Evolutionary conservation across 495 filamentous ascomycete genomes (phyloP), one percentile per base, ranked within the genome.

Genomic region (Halenospora varia): DNA sequence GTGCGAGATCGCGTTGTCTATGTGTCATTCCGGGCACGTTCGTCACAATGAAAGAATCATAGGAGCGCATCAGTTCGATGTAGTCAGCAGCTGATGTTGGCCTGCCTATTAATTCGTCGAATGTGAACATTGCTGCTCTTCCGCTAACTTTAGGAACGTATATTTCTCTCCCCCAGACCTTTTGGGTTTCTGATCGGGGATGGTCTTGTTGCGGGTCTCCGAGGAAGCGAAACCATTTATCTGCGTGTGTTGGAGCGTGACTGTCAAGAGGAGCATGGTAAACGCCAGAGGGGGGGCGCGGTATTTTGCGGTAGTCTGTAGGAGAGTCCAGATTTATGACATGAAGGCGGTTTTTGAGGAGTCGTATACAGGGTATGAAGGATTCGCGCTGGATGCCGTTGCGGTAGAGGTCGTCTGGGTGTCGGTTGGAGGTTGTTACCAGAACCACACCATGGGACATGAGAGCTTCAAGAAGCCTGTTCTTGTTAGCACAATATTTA

Each of bases 361-460:
- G 85, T 55, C 89, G 88, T 69, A 98, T 98, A 63, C 92, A 96
- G 2, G 94, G 94, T 57, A 98, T 85, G 68, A 98, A 98, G 18
- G 88, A 92, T 56, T 92, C 83, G 56, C 94, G 88, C 77, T 98
- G 94, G 65, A 98, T 94, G 60, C 94, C 94, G 70, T 98, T 98
- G 70, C 90, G 93, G 79, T 98, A 98, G 26, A 98, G 82, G 60
- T 98, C 92, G 66, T 93, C 85, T 10, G 94, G 94, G 66, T 97
- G 95, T 4, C 94, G 82, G 73, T 98, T 98, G n/a, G 89, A 94
- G 1, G 94, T 98, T 22, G 95, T 96, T 40, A 98, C 86, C 53
- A 98, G 81, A 25, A 97, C 92, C 1, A 95, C 89, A n/a, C 94
- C 94, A 70, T 97, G 94, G 15, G 87, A 87, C 90, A 97, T 96